Conservation (phyloP, 306 rosid genomes). For the Styphnolobium japonicum region DNA sequence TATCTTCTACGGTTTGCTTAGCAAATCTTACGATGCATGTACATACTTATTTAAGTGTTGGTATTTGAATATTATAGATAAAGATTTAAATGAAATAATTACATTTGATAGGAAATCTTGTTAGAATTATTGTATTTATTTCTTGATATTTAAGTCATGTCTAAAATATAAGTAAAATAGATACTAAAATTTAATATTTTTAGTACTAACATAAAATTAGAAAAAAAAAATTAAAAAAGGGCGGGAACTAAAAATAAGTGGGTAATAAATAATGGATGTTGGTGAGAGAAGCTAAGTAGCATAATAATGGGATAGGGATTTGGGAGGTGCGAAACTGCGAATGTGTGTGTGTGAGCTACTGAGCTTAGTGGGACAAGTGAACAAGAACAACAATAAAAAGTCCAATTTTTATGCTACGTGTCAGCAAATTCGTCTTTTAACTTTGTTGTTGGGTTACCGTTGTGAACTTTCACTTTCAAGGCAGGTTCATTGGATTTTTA, state of each 20-base stretch:
- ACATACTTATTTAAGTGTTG: background rate
- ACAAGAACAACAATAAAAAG: background rate
- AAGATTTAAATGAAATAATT: no score
- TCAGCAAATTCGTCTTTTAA: background rate
- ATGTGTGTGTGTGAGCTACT: background rate
- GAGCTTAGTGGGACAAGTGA: background rate
- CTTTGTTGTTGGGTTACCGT: background rate
- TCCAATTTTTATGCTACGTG: background rate
- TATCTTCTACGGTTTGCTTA: no score
- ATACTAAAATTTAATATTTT: no score
- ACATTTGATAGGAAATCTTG: no score
- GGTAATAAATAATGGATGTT: background rate
- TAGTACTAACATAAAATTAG: no score
- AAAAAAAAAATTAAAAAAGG: no score
- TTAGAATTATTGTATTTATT: no score
- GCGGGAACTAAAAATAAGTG: no score
- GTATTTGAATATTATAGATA: no score
- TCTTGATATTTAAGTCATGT: no score
- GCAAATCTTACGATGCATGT: background rate
- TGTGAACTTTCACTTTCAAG: background rate
- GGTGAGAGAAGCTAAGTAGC: background rate
- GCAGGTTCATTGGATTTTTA: background rate
- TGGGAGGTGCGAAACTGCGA: background rate
- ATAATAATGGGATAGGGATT: background rate
- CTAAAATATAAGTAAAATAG: no score